Conservation (phyloP, 371 early-diverging fungal genomes). For the Mortierella sp. region DNA sequence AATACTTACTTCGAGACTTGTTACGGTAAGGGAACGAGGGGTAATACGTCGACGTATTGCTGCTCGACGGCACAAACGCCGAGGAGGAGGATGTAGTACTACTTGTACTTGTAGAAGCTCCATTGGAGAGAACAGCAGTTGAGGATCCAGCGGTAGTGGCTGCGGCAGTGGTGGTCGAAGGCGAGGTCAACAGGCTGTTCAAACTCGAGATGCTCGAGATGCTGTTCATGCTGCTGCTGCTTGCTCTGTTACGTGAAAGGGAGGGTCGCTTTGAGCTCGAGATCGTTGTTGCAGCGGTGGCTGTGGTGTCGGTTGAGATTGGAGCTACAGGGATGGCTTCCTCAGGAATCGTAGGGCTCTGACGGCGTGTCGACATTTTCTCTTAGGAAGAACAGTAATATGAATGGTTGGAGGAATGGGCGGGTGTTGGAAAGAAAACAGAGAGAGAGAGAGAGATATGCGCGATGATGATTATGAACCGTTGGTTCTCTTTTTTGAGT, state of each 20-base stretch:
- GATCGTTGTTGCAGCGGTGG: not conserved
- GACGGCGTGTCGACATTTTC: conserved; percentile 32
- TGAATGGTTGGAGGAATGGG: no score
- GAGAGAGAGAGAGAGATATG: no score
- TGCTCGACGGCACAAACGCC: not conserved
- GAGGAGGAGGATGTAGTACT: not conserved
- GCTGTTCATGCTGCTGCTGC: conserved; percentile 35
- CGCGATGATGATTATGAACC: no score
- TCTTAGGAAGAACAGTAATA: not conserved
- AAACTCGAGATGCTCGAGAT: conserved; percentile 35
- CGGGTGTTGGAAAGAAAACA: not conserved
- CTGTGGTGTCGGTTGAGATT: not conserved
- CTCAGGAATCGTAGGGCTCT: conserved; percentile 38
- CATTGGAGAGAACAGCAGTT: conserved; percentile 26
- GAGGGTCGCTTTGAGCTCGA: not conserved
- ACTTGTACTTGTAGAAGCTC: conserved; percentile 6
- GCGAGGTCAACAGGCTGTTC: conserved; percentile 27
- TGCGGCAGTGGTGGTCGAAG: conserved; percentile 37
- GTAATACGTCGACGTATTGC: conserved; percentile 36
- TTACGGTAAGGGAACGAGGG: conserved; percentile 44
- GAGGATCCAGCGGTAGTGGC: conserved; percentile 32
- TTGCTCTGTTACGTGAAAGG: conserved; percentile 21
- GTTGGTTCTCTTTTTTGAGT: no score
- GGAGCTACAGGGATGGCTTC: conserved; percentile 15
- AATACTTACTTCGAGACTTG: conserved; percentile 51